Base-by-base conservation (phyloP, 768 basidiomycete species). In the Filobasidium wieringae region DNA sequence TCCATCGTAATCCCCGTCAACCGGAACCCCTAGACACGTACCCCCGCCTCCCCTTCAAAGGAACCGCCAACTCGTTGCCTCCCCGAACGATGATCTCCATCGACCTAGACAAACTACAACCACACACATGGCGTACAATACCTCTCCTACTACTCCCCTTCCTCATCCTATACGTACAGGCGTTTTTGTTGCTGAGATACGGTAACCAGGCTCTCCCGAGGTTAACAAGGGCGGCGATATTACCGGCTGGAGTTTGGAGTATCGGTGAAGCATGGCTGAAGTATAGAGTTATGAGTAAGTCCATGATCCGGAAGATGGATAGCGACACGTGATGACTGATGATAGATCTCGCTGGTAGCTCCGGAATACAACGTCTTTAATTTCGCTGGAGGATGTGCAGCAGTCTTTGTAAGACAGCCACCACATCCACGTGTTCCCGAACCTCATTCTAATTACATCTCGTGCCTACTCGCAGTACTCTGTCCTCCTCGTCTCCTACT, bases 381-480 rank as follows among this genome's bases (percentile, higher is more conserved):
- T 30, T 61, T 61, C 40, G 53, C 56, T 22, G 39, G 41, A 6
- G 60, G 60, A 24, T 61, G 60, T 37, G 43, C 60, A 1, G 60
- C 51, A 2, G 51, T 61, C 1, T 57, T 56, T 33, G 60, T 61
- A 29, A 53, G 60, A 19, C 22, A 17, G 15, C 26, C n/a, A 2
- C 31, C 41, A 14, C 34, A 3, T 2, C 11, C 19, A n/a, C 24
- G 30, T 41, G 7, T 45, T 26, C 14, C 15, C 33, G 14, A 26
- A 2, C 34, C 34, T 11, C 8, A 11, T 29, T 29, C 30, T 15
- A 24, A 14, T n/a, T 33, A 7, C 4, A 34, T 1, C 29, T 41
- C 53, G 22, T 33, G 27, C 1, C 8, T 30, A n/a, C 32, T 24
- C 12, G 31, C 26, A 61, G 53, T 61, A 37, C 50, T 45, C 51